Evolutionary conservation across 768 basidiomycete genomes (phyloP), one percentile per base, ranked within the genome.

Genomic region (Naganishia vishniacii): DNA sequence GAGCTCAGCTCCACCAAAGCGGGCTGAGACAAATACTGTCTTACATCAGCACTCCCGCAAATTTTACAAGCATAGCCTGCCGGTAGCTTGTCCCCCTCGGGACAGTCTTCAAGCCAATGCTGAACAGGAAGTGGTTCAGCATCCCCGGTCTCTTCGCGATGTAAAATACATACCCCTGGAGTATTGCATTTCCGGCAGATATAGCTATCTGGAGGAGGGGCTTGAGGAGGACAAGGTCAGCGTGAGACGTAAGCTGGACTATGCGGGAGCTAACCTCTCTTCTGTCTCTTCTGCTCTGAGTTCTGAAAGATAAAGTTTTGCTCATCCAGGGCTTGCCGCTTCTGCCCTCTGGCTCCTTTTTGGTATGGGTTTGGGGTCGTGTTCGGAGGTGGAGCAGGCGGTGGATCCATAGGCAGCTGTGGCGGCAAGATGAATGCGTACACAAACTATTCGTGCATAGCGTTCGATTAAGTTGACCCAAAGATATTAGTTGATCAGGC

Each of bases 391-490:
- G 65, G 68, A 40, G 66, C 56, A 28, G 66, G 70, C 32, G 64
- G 31, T 15, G 49, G 64, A 11, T 70, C 69, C 42, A 67, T 71
- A 64, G 41, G 71, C 75, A 15, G 66, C 67, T 25, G 73, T 80
- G 89, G 85, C 0, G 83, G 78, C 58, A 99, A 88, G 26, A 84
- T 86, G 77, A 97, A 98, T 1, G 95, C 95, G 78, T 99, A 99
- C 79, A 95, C 97, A 88, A 91, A 97, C 93, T 97, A 18, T 37
- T 7, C 34, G 37, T n/a, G 34, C 32, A 15, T n/a, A n/a, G n/a
- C n/a, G 60, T 4, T 34, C 28, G 29, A 31, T 12, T 1, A 31
- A 28, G n/a, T 51, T 5, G 32, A 18, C 32, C 25, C 11, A 11
- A 28, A 3, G n/a, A 9, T 2, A 1, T 1, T 3, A 13, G 18